phyloP scores from a whole-genome alignment of 108 stramenopile genomes.

The Nannochloropsis salina region DNA sequence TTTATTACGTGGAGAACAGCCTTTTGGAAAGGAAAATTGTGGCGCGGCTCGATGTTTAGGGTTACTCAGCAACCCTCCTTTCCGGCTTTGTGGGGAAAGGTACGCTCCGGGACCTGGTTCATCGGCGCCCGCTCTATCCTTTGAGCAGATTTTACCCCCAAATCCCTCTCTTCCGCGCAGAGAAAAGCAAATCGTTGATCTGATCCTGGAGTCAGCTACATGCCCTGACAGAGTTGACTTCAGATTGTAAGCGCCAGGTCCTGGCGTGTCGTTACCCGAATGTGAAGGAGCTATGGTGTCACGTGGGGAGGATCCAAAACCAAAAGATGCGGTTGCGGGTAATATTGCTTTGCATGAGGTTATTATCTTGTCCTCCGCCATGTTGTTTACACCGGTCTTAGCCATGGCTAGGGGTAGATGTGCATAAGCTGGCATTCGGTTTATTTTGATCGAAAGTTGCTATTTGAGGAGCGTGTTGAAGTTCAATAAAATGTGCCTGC shows the following conservation, averaged over 20 bases:
- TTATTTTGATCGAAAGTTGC: too few species aligned
- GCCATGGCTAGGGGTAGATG: background rate
- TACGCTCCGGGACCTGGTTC: background rate
- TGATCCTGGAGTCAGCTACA: background rate
- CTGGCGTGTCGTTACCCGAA: slow-evolving; percentile 5
- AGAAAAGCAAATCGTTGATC: background rate
- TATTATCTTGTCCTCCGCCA: background rate
- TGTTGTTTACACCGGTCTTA: background rate
- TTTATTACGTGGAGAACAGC: background rate
- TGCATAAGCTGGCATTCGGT: too few species aligned
- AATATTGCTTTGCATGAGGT: background rate
- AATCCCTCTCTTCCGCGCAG: background rate
- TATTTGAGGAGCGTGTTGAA: too few species aligned
- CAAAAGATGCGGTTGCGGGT: background rate
- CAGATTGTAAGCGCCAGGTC: background rate
- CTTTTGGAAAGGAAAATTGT: background rate
- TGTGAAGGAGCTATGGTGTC: background rate
- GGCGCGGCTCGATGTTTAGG: background rate
- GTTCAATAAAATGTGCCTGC: too few species aligned
- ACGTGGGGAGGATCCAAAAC: background rate
- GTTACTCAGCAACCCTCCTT: background rate
- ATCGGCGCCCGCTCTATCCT: background rate
- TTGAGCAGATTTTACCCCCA: background rate
- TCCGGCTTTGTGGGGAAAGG: background rate
- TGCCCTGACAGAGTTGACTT: background rate